Base-by-base conservation (phyloP, 768 basidiomycete species). In the Dentipellis sp. region DNA sequence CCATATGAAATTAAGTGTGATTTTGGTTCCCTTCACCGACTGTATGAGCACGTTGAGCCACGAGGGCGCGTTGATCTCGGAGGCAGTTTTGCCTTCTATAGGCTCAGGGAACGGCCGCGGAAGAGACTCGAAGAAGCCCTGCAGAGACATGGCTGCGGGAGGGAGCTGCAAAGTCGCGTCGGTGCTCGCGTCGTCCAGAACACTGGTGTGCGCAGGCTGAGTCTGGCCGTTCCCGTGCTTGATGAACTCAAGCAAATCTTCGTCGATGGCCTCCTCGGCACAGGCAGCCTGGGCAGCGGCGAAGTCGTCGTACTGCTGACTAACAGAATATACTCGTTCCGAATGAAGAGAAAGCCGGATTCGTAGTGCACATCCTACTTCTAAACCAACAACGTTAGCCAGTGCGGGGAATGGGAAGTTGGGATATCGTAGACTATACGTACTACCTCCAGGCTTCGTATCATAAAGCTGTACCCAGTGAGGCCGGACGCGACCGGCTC, bases 81-180 rank as follows among this genome's bases (percentile, higher is more conserved):
- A 58, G 7, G 76, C 77, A 2, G 72, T 65, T 59, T 74, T 74
- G 12, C 73, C 70, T 1, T 72, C 74, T 10, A 84, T 71, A 10
- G 71, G 62, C 57, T 84, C 81, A 0, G 82, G 79, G 52, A 86
- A 78, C 1, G 84, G 86, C 47, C 75, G 74, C 1, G 86, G 84
- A 47, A 89, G 76, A 12, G 78, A 66, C n/a, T 84, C 83, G 62
- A 78, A 84, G 66, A 82, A 88, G 1, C 67, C 67, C 58, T 83
- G 82, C 1, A 88, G 67, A 0, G 76, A 73, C 56, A 50, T 56
- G 14, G 54, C 56, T 52, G 54, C 29, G 7, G 56, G 56, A 22
- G 60, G 55, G 34, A 21, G 42, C 40, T 53, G 39, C 48, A 63
- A 10, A 29, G 51, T 22, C 14, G 54, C 21, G 22, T 50, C 23